Evolutionary conservation across 1,284 basidiomycete species (phyloP).

Genomic region (Cystobasidiaceae sp.): DNA sequence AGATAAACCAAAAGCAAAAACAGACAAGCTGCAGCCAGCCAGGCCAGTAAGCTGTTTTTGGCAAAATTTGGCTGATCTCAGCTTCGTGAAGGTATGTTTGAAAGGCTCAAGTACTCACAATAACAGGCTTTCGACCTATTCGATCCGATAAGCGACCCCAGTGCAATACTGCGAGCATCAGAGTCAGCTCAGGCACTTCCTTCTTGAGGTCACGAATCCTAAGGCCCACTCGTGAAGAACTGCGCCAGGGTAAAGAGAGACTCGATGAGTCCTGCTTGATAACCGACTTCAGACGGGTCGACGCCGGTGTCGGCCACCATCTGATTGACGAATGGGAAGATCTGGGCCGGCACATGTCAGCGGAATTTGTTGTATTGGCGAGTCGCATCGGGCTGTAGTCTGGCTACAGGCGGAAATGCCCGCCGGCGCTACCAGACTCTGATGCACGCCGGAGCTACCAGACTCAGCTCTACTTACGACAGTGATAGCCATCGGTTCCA

Average conservation of each 20-base stretch:
- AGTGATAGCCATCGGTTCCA: constrained; percentile 16
- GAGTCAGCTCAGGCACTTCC: not conserved
- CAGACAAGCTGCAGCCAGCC: constrained; percentile 44
- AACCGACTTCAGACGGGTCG: constrained; percentile 36
- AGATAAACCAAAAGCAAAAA: constrained; percentile 46
- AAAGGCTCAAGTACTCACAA: constrained; percentile 36
- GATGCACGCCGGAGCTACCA: no score
- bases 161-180: constrained; percentile 36
- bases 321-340: constrained; percentile 52
- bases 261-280: constrained; percentile 48
- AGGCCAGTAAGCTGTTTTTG: constrained; percentile 43
- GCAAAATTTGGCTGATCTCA: constrained; percentile 46
- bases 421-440: no score
- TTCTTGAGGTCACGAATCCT: not conserved
- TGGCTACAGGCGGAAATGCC: no score
- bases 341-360: no score
- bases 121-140: constrained; percentile 40
- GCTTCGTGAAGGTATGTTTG: constrained; percentile 40
- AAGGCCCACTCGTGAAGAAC: constrained; percentile 41
- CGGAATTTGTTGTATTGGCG: no score
- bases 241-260: constrained; percentile 46
- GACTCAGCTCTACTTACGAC: constrained; percentile 18
- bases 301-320: constrained; percentile 22
- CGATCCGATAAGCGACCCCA: constrained; percentile 47
- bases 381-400: no score